Percentiles rank a stretch among this genome's conserved stretches.
Conservation (phyloP, 2,329 filamentous ascomycete genomes). For the Monilinia aucupariae region DNA sequence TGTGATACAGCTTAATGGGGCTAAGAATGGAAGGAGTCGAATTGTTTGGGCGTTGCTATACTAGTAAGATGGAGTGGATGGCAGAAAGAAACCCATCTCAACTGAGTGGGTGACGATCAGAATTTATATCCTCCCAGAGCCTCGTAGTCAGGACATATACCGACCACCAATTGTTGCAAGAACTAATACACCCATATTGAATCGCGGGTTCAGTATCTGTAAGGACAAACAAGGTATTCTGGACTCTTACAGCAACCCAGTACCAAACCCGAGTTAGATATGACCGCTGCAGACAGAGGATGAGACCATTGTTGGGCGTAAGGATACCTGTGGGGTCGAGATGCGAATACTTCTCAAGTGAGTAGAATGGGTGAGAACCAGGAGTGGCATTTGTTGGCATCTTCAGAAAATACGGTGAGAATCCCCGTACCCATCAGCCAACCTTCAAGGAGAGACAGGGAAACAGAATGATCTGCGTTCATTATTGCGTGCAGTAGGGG, state of each 20-base stretch:
- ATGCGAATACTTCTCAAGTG: neutral
- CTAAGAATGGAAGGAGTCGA: neutral
- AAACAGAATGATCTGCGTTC: neutral
- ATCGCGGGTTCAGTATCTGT: neutral
- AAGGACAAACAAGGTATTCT: neutral
- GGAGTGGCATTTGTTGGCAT: neutral
- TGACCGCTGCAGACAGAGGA: neutral
- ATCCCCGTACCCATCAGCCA: neutral
- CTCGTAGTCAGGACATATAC: neutral
- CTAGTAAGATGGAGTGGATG: neutral
- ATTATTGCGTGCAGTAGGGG: neutral
- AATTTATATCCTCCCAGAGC: neutral
- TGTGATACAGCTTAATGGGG: neutral
- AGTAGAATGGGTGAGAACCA: neutral
- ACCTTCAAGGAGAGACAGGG: neutral
- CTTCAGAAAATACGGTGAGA: neutral
- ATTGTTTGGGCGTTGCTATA: neutral
- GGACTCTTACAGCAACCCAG: neutral
- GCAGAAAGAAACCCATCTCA: neutral
- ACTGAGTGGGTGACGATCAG: neutral
- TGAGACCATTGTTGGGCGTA: neutral
- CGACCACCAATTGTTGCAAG: neutral
- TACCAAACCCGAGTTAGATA: neutral
- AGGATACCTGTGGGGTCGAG: neutral
- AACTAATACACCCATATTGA: neutral